phyloP scores from a whole-genome alignment of 2,329 filamentous ascomycete genomes.

The Xylariales sp. region DNA sequence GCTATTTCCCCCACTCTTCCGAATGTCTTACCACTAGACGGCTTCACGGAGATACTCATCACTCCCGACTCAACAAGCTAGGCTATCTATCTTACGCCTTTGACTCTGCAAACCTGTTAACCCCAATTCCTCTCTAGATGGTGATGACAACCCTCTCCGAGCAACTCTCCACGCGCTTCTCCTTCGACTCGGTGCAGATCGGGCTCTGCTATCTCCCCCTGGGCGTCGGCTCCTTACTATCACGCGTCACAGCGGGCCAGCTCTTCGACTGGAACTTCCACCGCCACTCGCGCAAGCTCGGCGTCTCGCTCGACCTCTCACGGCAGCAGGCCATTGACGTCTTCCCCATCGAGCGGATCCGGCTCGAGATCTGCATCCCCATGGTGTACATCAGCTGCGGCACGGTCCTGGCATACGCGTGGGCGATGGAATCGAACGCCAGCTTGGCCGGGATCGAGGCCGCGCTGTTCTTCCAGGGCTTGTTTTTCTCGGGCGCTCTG shows the following conservation, averaged over 20 bases:
- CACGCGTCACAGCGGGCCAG: slow-evolving; percentile 10
- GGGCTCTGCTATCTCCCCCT: slow-evolving; percentile 13
- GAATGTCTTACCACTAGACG: not conserved
- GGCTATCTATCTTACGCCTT: too few relatives aligned
- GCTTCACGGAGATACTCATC: too few relatives aligned
- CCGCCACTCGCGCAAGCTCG: slow-evolving; percentile 13
- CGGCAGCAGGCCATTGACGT: slow-evolving; percentile 15
- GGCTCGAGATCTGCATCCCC: slow-evolving; percentile 11
- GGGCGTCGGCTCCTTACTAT: slow-evolving; percentile 10
- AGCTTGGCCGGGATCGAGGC: slow-evolving; percentile 14
- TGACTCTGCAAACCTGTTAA: too few relatives aligned
- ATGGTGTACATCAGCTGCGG: slow-evolving; percentile 13
- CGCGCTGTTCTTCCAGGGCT: slow-evolving; percentile 17
- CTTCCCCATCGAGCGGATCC: slow-evolving; percentile 6
- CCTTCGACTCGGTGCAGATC: slow-evolving; percentile 11
- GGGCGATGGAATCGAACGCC: slow-evolving; percentile 18
- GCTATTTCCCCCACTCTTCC: too few relatives aligned
- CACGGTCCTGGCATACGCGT: slow-evolving; percentile 18
- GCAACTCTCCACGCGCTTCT: slow-evolving; percentile 11
- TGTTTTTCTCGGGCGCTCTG: slow-evolving; percentile 15
- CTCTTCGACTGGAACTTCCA: slow-evolving; percentile 21
- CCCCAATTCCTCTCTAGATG: slow-evolving; percentile 8
- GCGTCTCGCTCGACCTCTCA: slow-evolving; percentile 12
- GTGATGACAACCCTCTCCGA: slow-evolving; percentile 20
- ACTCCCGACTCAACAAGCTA: too few relatives aligned